Percentiles rank a stretch among this genome's conserved stretches.
phyloP scores from a whole-genome alignment of 2,329 filamentous ascomycete species.

The Aspergillaceae sp. region DNA sequence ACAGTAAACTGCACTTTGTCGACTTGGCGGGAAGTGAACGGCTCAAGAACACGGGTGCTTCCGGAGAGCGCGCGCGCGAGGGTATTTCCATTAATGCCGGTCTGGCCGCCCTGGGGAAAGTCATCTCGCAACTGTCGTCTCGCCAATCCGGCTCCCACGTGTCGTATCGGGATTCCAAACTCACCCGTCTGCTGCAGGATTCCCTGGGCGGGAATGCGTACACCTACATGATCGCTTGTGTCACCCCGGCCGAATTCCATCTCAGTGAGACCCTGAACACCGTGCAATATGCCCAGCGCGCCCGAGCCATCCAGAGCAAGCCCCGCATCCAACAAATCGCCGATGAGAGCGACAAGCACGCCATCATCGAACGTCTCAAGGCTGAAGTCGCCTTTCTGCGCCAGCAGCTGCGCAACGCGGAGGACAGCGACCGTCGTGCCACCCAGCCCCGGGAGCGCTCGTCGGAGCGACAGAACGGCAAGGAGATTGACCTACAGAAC shows the following conservation, averaged over 20 bases:
- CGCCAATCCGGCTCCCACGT: slow-evolving; percentile 81
- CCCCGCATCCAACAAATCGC: slow-evolving; percentile 84
- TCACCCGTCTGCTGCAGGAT: slow-evolving; percentile 90
- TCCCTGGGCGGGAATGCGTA: slow-evolving; percentile 94
- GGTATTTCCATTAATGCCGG: slow-evolving; percentile 98
- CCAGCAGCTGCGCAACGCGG: slow-evolving; percentile 83
- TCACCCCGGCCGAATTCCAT: slow-evolving; percentile 94
- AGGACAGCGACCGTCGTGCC: slow-evolving; percentile 52
- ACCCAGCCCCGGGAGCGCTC: slow-evolving; percentile 58
- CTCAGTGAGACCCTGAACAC: slow-evolving; percentile 96
- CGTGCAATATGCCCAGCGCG: slow-evolving; percentile 91
- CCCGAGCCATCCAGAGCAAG: slow-evolving; percentile 93
- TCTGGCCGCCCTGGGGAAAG: slow-evolving; percentile 87
- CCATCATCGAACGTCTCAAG: slow-evolving; percentile 83
- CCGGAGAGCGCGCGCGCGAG: slow-evolving; percentile 87
- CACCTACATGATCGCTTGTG: slow-evolving; percentile 99
- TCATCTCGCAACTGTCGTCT: slow-evolving; percentile 94
- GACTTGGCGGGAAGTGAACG: slow-evolving; percentile 95
- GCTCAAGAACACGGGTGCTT: slow-evolving; percentile 92
- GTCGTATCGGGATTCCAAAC: slow-evolving; percentile 95
- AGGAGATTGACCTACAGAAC: slow-evolving; percentile 85
- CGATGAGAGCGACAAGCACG: slow-evolving; percentile 90
- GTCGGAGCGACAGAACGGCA: slow-evolving; percentile 68
- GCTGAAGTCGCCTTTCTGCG: slow-evolving; percentile 89
- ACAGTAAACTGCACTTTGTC: slow-evolving; percentile 98